Base-by-base conservation (phyloP, 2,329 filamentous ascomycete species). In the Furcasterigmium sp. region DNA sequence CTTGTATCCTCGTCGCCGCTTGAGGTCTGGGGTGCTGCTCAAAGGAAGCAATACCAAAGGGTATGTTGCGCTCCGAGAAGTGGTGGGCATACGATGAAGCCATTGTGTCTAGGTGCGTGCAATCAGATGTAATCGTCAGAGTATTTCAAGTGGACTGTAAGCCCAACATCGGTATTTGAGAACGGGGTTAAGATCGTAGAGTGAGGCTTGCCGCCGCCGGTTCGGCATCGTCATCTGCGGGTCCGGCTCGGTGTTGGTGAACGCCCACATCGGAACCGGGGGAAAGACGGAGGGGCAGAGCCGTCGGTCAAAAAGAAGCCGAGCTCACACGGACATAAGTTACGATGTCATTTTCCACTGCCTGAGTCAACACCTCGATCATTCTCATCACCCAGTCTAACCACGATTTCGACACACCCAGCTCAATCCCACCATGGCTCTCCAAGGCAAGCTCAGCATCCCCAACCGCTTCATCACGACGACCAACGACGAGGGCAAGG, bases 21-120 rank as follows among this genome's bases (percentile, higher is more conserved):
- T 70, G 65, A 25, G 65, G 70, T 4, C 46, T 46, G 0, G 55
- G 42, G 42, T 71, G 65, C 0, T 46, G 46, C 8, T 46, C 35
- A 1, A 64, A 68, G 1, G 70, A 75, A 19, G 69, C 72, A 11
- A 78, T 65, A 9, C 74, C 73, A 39, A 73, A 78, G 0, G 75
- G 75, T 30, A 78, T 70, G 46, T 79, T 79, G 17, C 63, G 55
- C 32, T 73, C 53, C 0, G 72, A 75, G 51, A 79, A 79, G 48
- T 74, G 70, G n/a, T 59, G 73, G 45, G 79, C 78, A 29, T 30
- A 30, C 25, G 4, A 15, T 19, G 26, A 30, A 28, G 25, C n/a
- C 61, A 4, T 39, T 3, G 13, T 21, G 15, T 6, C 17, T 28
- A 17, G n/a, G 5, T n/a, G 4, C 10, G 32, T 17, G 14, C 4